Percentiles rank a stretch among this genome's conserved stretches.
phyloP scores from a whole-genome alignment of 495 filamentous ascomycete genomes.

The Tuber indicum region DNA sequence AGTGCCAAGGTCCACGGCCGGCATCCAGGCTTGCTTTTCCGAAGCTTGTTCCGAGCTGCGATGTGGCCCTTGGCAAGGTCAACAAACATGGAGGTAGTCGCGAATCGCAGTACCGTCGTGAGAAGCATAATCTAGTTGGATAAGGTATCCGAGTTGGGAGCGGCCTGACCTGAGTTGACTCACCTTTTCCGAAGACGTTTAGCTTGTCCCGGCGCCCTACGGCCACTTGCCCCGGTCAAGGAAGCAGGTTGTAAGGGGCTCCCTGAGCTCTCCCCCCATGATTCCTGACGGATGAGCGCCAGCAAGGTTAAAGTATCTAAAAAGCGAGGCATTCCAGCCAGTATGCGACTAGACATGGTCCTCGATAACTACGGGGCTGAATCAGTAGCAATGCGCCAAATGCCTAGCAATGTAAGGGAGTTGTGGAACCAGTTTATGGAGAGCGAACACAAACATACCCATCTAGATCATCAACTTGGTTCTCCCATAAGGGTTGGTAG shows the following conservation, averaged over 20 bases:
- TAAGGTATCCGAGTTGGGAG: background rate
- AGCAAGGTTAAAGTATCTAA: slow-evolving; percentile 96
- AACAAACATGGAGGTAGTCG: slow-evolving; percentile 75
- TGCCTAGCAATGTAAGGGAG: background rate
- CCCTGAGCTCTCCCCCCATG: slow-evolving; percentile 99
- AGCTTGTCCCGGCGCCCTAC: slow-evolving; percentile 92
- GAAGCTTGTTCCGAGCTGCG: slow-evolving; percentile 85
- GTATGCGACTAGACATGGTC: slow-evolving; percentile 85
- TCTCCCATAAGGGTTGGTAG: slow-evolving; percentile 94
- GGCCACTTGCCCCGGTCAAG: slow-evolving; percentile 88
- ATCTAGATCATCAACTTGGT: slow-evolving; percentile 88
- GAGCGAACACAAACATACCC: slow-evolving; percentile 19
- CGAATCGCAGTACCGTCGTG: slow-evolving; percentile 71
- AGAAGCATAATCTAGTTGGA: slow-evolving; percentile 66
- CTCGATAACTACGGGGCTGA: slow-evolving; percentile 58
- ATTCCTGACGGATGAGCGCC: slow-evolving; percentile 91
- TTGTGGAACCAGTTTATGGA: background rate
- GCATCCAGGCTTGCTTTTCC: slow-evolving; percentile 80
- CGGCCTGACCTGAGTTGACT: slow-evolving; percentile 31
- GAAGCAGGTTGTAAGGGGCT: slow-evolving; percentile 91
- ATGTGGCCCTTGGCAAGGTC: slow-evolving; percentile 86
- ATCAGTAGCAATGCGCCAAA: background rate
- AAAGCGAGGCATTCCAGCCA: slow-evolving; percentile 87
- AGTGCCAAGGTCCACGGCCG: slow-evolving; percentile 91
- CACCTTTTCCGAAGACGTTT: slow-evolving; percentile 89